Conservation (phyloP, 441 rosid genomes). For the Viola pubescens region DNA sequence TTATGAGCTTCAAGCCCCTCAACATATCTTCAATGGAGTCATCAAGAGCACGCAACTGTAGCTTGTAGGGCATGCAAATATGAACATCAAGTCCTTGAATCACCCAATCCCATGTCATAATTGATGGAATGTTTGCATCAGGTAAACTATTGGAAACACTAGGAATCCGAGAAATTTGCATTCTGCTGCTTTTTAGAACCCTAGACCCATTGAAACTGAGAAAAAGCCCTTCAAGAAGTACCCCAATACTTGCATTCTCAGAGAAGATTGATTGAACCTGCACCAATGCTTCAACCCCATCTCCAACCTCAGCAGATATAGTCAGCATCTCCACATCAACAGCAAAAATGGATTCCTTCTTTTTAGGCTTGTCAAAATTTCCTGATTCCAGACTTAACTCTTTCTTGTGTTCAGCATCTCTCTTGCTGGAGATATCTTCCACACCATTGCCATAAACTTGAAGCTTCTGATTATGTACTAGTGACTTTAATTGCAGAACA, state of each 20-base stretch:
- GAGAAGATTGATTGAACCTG: conserved; percentile 98
- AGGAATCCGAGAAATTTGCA: conserved; percentile 98
- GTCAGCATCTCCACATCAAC: conserved; percentile 83
- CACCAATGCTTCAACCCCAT: conserved; percentile 76
- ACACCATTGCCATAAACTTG: conserved; percentile 34
- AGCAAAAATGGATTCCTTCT: conserved; percentile 90
- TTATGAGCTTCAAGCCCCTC: conserved; percentile 75
- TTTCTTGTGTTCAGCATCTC: conserved; percentile 40
- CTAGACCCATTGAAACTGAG: conserved; percentile 73
- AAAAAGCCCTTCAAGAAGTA: conserved; percentile 91
- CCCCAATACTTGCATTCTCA: conserved; percentile 93
- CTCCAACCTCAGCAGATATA: conserved; percentile 87
- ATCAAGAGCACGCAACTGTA: conserved; percentile 96
- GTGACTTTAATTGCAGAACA: conserved; percentile 53
- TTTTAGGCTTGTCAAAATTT: conserved; percentile 57
- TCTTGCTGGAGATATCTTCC: conserved; percentile 38
- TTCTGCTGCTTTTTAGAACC: conserved; percentile 74
- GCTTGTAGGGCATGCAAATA: conserved; percentile 85
- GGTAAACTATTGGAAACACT: conserved; percentile 42
- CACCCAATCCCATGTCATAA: conserved; percentile 91
- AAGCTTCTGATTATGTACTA: conserved; percentile 54
- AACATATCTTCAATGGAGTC: conserved; percentile 96
- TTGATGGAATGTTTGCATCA: conserved; percentile 39
- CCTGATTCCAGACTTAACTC: conserved; percentile 37
- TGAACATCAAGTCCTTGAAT: conserved; percentile 93